phyloP scores from a whole-genome alignment of 1,284 basidiomycete species.

The Chalciporus piperatoides region DNA sequence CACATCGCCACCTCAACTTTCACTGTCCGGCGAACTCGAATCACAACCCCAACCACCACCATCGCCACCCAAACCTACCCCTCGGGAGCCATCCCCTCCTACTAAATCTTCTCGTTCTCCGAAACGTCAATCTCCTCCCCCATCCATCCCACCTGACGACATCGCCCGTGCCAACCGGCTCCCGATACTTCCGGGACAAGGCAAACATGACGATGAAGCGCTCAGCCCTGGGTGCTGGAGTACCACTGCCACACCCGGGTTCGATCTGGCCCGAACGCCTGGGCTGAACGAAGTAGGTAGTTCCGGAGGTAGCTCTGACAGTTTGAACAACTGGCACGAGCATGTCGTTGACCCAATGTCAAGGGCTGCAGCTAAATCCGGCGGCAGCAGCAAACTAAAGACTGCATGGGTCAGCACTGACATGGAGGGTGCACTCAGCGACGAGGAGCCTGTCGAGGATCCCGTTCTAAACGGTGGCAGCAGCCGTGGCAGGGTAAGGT shows the following conservation, averaged over 20 bases:
- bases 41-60: conserved; percentile 14
- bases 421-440: conserved; percentile 23
- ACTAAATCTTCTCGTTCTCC: conserved; percentile 18
- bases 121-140: conserved; percentile 31
- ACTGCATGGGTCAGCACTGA: conserved; percentile 32
- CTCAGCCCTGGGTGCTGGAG: conserved; percentile 58
- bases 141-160: conserved; percentile 26
- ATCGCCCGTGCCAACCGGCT: conserved; percentile 33
- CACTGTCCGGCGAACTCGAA: conserved; percentile 20
- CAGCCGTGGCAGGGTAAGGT: conserved; percentile 16
- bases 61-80: conserved; percentile 22
- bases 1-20: conserved; percentile 17
- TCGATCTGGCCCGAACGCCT: conserved; percentile 21
- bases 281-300: conserved; percentile 8
- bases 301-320: conserved; percentile 16
- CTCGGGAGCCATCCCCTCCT: conserved; percentile 22
- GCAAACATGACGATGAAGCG: conserved; percentile 31
- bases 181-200: conserved; percentile 13
- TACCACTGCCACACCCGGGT: conserved; percentile 60
- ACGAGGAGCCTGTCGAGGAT: conserved; percentile 22
- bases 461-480: conserved; percentile 6
- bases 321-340: conserved; percentile 25
- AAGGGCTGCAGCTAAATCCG: background rate
- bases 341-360: conserved; percentile 21
- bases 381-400: conserved; percentile 7